Base-by-base conservation (phyloP, 257 asterid genomes). In the Solanum appendiculatum region DNA sequence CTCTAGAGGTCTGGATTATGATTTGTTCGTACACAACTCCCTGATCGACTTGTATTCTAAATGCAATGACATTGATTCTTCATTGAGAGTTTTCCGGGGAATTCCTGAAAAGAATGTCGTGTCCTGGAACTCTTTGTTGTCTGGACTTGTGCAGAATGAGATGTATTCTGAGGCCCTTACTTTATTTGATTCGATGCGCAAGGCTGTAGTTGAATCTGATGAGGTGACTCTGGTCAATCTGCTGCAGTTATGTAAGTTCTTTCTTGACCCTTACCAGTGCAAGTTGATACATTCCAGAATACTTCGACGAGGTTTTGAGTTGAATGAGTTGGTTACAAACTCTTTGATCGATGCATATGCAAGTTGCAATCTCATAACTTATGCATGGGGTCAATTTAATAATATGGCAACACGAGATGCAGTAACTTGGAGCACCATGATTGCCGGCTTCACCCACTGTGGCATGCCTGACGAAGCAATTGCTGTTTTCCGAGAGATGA, bases 341-440 rank as follows among this genome's bases (percentile, higher is more conserved):
- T 94, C 98, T 82, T 89, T 95, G 80, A 92, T 96, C 16, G 98
- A 96, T 86, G 91, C 96, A 44, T 96, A 95, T 90, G 95, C 98
- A 33, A 96, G 94, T 82, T 94, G 98, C 88, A 88, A 91, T 86
- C 94, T 88, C 90, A 91, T 94, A 82, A 66, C 81, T 84, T 78
- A 86, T 89, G 93, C 98, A 3, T 91, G 94, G 94, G 90, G 88
- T 82, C 89, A 92, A 63, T 96, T 96, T 89, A 85, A 88, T 90
- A 92, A 75, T 85, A 90, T 93, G 66, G 88, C 85, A 85, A 89
- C 77, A 86, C 94, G 91, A 37, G 98, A 96, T 91, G 85, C 85
- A 31, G 93, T 96, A 46, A 94, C 98, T 21, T 95, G 99, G 99
- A 95, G 97, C 93, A 94, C 98, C 85, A 96, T 96, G 97, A 95